Conservation (phyloP, 2,329 filamentous ascomycete species). For the Alternaria gansuensis region DNA sequence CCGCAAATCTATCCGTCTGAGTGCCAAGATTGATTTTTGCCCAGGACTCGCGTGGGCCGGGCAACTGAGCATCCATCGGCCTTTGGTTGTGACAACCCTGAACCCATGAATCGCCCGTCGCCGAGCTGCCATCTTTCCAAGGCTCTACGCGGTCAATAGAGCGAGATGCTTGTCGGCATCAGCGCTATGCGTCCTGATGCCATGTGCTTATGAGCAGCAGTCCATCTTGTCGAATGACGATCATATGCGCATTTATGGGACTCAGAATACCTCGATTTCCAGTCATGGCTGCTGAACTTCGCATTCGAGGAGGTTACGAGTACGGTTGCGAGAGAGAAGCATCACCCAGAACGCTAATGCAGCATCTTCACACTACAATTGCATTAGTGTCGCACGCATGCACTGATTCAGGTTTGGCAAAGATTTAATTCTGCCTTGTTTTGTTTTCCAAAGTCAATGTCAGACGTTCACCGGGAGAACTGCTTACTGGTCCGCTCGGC, state of each 20-base stretch:
- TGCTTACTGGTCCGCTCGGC: conserved; percentile 15
- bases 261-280: conserved; percentile 7
- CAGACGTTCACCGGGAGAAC: conserved; percentile 18
- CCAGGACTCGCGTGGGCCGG: conserved; percentile 40
- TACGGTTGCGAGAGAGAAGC: conserved; percentile 21
- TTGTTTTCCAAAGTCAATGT: conserved; percentile 18
- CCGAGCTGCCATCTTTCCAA: conserved; percentile 10
- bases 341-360: conserved; percentile 30
- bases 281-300: conserved; percentile 13
- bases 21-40: conserved; percentile 44
- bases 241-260: conserved; percentile 10
- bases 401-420: conserved; percentile 16
- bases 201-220: conserved; percentile 4
- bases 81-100: conserved; percentile 44
- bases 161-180: conserved; percentile 8
- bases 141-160: conserved; percentile 15
- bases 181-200: conserved; percentile 5
- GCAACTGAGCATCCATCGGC: conserved; percentile 36
- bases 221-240: not conserved
- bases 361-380: conserved; percentile 25
- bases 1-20: conserved; percentile 27
- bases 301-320: conserved; percentile 11
- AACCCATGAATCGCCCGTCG: conserved; percentile 37
- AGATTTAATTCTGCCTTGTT: conserved; percentile 15
- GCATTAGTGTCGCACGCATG: conserved; percentile 16